These are phyloP conservation scores for Quercus bicolor DNA, from an alignment of 306 rosid genomes.

Conservation along the genomic window DNA sequence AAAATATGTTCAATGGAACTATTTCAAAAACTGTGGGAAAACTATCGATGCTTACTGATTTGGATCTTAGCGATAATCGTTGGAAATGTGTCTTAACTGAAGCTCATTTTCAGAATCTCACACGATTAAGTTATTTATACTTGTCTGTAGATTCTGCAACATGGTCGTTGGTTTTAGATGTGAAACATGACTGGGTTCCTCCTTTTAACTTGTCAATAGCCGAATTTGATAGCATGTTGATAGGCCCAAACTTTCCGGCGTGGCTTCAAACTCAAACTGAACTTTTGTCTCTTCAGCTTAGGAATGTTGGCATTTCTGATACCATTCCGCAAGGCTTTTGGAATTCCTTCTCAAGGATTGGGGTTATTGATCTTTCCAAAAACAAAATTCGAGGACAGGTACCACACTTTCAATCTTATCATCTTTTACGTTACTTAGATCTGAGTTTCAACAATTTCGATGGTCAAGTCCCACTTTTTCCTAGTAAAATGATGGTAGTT, in stretches of 20 bases:
- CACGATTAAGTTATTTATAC: no score
- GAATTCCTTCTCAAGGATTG: neutral
- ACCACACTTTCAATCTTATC: neutral
- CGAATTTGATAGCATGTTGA: rapidly evolving
- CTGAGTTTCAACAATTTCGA: neutral
- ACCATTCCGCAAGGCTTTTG: neutral
- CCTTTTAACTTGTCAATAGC: neutral
- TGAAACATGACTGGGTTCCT: neutral
- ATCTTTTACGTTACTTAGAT: rapidly evolving
- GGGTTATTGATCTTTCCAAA: neutral
- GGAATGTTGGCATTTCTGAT: neutral
- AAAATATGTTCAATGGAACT: no score
- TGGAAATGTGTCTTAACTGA: no score
- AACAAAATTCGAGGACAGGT: neutral
- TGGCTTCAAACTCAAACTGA: neutral
- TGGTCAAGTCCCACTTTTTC: neutral
- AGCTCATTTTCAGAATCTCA: no score
- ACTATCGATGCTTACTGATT: no score
- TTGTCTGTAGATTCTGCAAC: neutral
- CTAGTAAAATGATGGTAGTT: no score
- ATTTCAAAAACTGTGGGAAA: no score
- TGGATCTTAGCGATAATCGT: rapidly evolving
- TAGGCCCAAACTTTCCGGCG: neutral
- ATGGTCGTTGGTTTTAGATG: neutral
- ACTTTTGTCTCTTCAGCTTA: neutral